phyloP scores from a whole-genome alignment of 2,329 filamentous ascomycete species.

The Colletotrichum navitas region DNA sequence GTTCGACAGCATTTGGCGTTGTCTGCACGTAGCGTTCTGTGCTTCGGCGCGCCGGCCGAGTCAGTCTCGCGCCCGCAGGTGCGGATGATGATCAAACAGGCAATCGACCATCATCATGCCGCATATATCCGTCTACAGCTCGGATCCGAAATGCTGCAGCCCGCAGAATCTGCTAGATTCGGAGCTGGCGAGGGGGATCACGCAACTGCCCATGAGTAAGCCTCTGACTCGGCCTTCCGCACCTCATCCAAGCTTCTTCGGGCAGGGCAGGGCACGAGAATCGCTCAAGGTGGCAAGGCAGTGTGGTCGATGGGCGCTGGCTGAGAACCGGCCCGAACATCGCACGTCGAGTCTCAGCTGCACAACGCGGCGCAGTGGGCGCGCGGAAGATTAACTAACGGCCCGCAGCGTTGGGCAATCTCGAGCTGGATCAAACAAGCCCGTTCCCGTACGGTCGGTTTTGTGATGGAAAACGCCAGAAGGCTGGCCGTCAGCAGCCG shows the following conservation, averaged over 20 bases:
- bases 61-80: conserved; percentile 18
- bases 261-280: conserved; percentile 13
- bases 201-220: not conserved
- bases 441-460: not conserved
- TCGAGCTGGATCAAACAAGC: not conserved
- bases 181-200: conserved; percentile 13
- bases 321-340: not conserved
- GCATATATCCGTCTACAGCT: conserved; percentile 15
- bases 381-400: not conserved
- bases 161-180: conserved; percentile 14
- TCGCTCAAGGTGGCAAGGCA: not conserved
- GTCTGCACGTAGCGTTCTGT: conserved; percentile 9
- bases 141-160: conserved; percentile 31
- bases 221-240: conserved; percentile 21
- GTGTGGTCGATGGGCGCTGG: not conserved
- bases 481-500: not conserved
- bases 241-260: conserved; percentile 15
- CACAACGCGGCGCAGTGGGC: not conserved
- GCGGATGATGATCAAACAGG: conserved; percentile 36
- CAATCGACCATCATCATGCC: conserved; percentile 20
- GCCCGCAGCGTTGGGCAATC: not conserved
- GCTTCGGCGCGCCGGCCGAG: conserved; percentile 13
- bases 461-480: not conserved
- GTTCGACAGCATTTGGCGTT: conserved; percentile 1
- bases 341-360: not conserved